phyloP scores from a whole-genome alignment of 2,329 filamentous ascomycete genomes.

The Aspergillaceae sp. region DNA sequence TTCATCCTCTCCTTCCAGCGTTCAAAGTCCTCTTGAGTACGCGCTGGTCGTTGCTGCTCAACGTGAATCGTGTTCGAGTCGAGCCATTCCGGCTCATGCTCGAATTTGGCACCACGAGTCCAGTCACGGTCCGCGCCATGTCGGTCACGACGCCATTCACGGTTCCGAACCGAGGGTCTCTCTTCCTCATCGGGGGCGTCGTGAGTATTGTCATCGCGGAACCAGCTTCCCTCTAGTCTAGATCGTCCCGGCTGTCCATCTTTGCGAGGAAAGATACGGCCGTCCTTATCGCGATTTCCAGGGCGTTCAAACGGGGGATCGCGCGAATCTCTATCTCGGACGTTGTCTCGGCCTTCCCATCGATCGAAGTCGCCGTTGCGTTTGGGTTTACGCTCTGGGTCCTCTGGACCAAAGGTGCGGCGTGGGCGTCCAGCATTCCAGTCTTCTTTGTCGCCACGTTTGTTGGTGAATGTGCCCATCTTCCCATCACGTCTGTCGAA shows the following conservation, averaged over 20 bases:
- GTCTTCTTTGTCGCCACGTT: constrained; percentile 35
- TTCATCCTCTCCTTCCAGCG: constrained; percentile 92
- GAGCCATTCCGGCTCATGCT: constrained; percentile 87
- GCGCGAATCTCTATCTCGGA: constrained; percentile 50
- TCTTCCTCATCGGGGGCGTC: constrained; percentile 36
- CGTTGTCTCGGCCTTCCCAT: constrained; percentile 35
- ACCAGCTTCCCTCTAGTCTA: constrained; percentile 67
- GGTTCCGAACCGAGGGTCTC: constrained; percentile 46
- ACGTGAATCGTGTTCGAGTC: constrained; percentile 52
- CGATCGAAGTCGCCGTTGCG: constrained; percentile 37
- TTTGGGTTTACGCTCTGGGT: constrained; percentile 31
- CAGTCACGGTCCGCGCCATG: constrained; percentile 46
- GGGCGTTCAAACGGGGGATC: constrained; percentile 37
- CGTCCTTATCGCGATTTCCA: constrained; percentile 46
- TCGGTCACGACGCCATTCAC: constrained; percentile 53
- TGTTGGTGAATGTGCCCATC: constrained; percentile 21
- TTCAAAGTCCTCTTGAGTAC: constrained; percentile 85
- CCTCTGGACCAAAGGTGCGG: constrained; percentile 34
- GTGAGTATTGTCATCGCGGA: constrained; percentile 47
- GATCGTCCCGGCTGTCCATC: constrained; percentile 55
- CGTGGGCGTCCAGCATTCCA: constrained; percentile 34
- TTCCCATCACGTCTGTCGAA: constrained; percentile 31
- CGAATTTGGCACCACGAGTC: constrained; percentile 47
- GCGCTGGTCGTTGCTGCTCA: constrained; percentile 59
- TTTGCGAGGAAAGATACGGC: constrained; percentile 48